These are phyloP conservation scores for Cylindrotheca fusiformis DNA, from an alignment of 108 stramenopile species.

Conservation along the genomic window DNA sequence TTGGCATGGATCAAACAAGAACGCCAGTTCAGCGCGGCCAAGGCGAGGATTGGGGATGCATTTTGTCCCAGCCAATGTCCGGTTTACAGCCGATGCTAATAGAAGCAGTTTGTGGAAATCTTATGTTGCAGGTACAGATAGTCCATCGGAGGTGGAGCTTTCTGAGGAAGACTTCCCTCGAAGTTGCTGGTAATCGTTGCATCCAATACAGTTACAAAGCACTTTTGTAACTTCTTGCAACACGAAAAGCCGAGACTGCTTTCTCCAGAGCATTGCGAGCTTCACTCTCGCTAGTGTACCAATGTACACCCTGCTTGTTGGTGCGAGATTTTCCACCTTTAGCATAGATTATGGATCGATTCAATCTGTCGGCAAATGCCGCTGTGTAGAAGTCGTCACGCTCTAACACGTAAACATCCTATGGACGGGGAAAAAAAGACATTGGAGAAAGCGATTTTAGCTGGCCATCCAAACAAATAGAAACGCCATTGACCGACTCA, in stretches of 20 bases:
- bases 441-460: no score
- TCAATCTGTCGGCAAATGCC: background rate
- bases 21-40: conserved; percentile 36
- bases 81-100: conserved; percentile 58
- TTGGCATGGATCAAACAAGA: conserved; percentile 80
- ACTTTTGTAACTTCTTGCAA: background rate
- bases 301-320: background rate
- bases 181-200: background rate
- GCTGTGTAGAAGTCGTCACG: background rate
- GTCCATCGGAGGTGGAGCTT: conserved; percentile 37
- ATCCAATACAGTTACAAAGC: background rate
- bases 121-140: conserved; percentile 36
- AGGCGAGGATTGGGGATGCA: conserved; percentile 80
- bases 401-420: background rate
- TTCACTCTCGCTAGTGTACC: background rate
- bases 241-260: background rate
- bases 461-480: no score
- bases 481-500: no score
- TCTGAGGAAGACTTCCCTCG: conserved; percentile 54
- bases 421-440: no score
- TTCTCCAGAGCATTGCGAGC: background rate
- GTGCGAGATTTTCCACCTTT: background rate
- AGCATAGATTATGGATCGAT: background rate
- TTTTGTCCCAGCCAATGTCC: conserved; percentile 69
- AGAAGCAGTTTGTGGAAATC: conserved; percentile 68